phyloP scores from a whole-genome alignment of 306 rosid species.

The Oemleria cerasiformis region DNA sequence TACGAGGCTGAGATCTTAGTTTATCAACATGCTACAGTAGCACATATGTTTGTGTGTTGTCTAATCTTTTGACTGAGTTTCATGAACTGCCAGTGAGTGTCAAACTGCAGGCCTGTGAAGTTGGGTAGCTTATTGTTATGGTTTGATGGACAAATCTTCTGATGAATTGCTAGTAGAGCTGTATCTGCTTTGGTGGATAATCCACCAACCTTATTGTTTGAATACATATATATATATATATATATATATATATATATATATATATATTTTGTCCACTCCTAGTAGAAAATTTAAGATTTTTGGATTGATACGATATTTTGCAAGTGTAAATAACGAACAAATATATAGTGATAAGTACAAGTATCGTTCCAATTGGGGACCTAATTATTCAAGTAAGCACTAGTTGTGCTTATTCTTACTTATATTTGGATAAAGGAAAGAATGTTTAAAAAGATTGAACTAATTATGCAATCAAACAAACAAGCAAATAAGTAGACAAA shows the following conservation, averaged over 20 bases:
- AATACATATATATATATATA: background rate
- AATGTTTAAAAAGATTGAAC: no score
- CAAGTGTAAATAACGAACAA: no score
- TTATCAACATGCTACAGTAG: background rate
- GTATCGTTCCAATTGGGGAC: no score
- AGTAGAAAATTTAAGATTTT: background rate
- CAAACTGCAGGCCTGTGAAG: background rate
- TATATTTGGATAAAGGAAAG: no score
- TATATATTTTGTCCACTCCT: background rate
- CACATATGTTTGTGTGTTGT: background rate
- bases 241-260: background rate
- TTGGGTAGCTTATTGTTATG: background rate
- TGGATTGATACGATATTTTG: no score
- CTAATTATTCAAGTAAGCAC: no score
- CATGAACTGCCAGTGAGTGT: background rate
- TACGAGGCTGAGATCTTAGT: constrained; percentile 2
- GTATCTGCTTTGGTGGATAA: background rate
- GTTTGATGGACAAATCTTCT: background rate
- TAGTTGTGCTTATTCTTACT: no score
- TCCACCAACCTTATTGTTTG: constrained; percentile 1
- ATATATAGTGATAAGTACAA: no score
- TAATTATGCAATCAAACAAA: no score
- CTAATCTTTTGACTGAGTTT: background rate
- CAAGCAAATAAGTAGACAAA: no score
- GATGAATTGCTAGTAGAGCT: constrained; percentile 1